Evolutionary conservation across 2,329 filamentous ascomycete genomes (phyloP), one percentile per base, ranked within the genome.

Genomic region (Chalaropsis thielavioides): DNA sequence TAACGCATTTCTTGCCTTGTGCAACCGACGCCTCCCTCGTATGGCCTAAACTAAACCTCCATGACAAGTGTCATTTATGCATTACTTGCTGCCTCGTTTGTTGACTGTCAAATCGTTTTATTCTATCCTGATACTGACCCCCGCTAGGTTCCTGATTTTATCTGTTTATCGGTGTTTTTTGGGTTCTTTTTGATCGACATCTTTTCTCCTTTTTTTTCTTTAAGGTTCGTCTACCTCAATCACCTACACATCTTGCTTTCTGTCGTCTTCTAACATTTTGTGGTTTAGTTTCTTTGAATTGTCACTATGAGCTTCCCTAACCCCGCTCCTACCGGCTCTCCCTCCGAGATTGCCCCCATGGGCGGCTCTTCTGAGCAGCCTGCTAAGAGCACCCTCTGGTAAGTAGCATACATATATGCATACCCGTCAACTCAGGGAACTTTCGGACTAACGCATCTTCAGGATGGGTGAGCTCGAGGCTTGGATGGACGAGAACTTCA

Each of bases 391-490:
- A 78, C 81, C 59, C 78, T 84, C 1, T 84, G 81, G 81, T 83
- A 75, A 69, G 77, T 66, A 24, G 8, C 15, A 19, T 15, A 40
- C 41, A 19, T 51, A 19, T 22, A 40, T 38, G 17, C 43, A 19
- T 22, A 2, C 31, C 1, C 46, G 35, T 13, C 40, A 24, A 19
- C 44, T 22, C 22, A 8, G 15, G 15, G 31, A n/a, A 17, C 13
- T 24, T 2, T 51, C 2, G 56, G 13, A 19, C 63, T 67, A 63
- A 67, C 63, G 5, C n/a, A 41, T 31, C 65, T 62, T 31, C 46
- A 96, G 92, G 92, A 99, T 99, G 94, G 94, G 94, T 70, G 94
- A 99, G 76, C 87, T 99, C 69, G 92, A 97, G 77, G 90, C 91
- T 35, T 99, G 94, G 94, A 97, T 99, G 78, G 94, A 99, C 72